A percentile compares a stretch with the other conserved stretches of the same genome.
phyloP scores from a whole-genome alignment of 345 rosid genomes.

The Clausena lansium region DNA sequence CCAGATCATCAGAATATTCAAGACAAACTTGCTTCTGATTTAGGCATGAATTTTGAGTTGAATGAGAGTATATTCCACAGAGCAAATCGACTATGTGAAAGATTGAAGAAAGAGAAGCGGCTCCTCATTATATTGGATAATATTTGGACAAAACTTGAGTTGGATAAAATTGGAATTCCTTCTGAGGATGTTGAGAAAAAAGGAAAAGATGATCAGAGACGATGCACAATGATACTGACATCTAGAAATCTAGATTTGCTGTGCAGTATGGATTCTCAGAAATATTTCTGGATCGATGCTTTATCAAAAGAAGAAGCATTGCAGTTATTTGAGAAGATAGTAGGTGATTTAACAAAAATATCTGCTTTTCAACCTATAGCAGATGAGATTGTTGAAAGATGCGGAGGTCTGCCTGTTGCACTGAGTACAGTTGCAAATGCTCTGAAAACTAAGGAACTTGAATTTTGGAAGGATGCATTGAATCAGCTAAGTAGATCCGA shows the following conservation, averaged over 20 bases:
- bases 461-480: not conserved
- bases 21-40: not conserved
- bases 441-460: not conserved
- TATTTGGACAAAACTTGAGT: too few relatives aligned
- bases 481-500: not conserved
- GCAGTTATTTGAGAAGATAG: not conserved
- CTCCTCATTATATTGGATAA: not conserved
- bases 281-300: not conserved
- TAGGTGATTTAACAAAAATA: not conserved
- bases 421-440: not conserved
- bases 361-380: not conserved
- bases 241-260: slow-evolving; percentile 11
- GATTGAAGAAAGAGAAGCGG: too few relatives aligned
- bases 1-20: slow-evolving; percentile 4
- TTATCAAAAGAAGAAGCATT: not conserved
- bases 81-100: too few relatives aligned
- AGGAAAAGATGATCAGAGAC: too few relatives aligned
- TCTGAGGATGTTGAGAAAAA: too few relatives aligned
- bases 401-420: slow-evolving; percentile 1
- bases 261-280: slow-evolving; percentile 1
- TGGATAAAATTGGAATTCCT: too few relatives aligned
- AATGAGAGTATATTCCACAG: too few relatives aligned
- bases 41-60: not conserved
- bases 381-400: not conserved
- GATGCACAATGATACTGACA: slow-evolving; percentile 5